A percentile compares a stretch with the other conserved stretches of the same genome.
phyloP scores from a whole-genome alignment of 2,329 filamentous ascomycete species.

The Sordariomycetes sp. region DNA sequence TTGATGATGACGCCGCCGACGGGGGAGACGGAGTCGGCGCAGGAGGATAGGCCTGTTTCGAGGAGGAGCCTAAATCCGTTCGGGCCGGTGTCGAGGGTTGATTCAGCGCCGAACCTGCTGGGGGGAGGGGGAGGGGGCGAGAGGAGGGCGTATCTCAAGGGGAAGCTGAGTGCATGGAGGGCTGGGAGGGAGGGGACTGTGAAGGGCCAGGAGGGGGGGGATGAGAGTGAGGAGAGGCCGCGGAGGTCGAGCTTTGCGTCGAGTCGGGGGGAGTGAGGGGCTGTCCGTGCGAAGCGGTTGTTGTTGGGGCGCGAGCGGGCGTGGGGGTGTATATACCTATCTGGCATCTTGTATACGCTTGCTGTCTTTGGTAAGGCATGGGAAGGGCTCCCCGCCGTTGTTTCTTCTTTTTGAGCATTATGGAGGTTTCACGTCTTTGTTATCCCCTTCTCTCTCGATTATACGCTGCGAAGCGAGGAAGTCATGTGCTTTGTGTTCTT shows the following conservation, averaged over 20 bases:
- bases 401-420: not conserved
- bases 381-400: not conserved
- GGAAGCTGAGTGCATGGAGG: slow-evolving; percentile 4
- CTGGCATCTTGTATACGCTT: not conserved
- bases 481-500: not conserved
- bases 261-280: not conserved
- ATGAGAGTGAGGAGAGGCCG: not conserved
- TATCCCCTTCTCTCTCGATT: not conserved
- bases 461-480: not conserved
- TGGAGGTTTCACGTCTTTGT: not conserved
- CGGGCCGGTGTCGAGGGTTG: not conserved
- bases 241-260: slow-evolving; percentile 1
- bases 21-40: slow-evolving; percentile 15
- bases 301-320: not conserved
- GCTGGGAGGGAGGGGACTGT: not conserved
- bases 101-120: not conserved
- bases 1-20: slow-evolving; percentile 34
- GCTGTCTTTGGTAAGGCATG: not conserved
- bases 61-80: slow-evolving; percentile 2
- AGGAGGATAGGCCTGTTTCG: slow-evolving; percentile 1
- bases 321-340: not conserved
- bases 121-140: not conserved
- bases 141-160: not conserved
- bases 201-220: not conserved
- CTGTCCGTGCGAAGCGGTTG: not conserved